Evolutionary conservation across 2,329 filamentous ascomycete species (phyloP).

Genomic region (Cryphonectria radicalis): DNA sequence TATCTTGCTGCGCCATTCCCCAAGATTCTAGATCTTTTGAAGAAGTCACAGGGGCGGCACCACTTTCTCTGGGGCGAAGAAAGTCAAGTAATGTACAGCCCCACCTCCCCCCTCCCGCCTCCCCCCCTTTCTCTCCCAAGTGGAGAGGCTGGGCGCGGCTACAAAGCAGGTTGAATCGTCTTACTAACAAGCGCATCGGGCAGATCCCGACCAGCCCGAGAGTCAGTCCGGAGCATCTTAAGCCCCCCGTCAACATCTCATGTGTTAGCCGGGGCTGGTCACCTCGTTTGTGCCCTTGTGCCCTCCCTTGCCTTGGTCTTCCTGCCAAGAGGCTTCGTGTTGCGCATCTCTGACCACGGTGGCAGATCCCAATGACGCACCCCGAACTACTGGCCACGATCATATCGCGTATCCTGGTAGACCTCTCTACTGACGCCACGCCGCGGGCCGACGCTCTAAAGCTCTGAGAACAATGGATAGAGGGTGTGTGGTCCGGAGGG

Average conservation of each 20-base stretch:
- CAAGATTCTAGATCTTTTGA: conserved; percentile 13
- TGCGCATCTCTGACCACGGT: background rate
- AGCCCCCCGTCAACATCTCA: conserved; percentile 16
- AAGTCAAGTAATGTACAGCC: conserved; percentile 21
- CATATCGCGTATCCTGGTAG: conserved; percentile 14
- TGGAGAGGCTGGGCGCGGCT: too few relatives aligned
- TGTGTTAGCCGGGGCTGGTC: conserved; percentile 20
- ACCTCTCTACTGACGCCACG: background rate
- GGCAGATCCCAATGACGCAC: conserved; percentile 27
- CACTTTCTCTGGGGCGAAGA: conserved; percentile 23
- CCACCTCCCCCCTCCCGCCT: too few relatives aligned
- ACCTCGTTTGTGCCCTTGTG: conserved; percentile 9
- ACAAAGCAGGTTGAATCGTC: too few relatives aligned
- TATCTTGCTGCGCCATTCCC: conserved; percentile 24
- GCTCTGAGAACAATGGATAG: too few relatives aligned
- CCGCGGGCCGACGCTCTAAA: too few relatives aligned
- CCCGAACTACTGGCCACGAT: conserved; percentile 8
- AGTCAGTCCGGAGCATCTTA: conserved; percentile 10
- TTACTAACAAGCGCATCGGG: too few relatives aligned
- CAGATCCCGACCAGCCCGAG: conserved; percentile 3
- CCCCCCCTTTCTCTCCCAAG: too few relatives aligned
- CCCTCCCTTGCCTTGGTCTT: background rate
- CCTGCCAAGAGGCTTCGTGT: background rate
- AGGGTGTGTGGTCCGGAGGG: too few relatives aligned
- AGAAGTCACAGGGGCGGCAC: conserved; percentile 11